Conservation (phyloP, 805 yeast genomes). For the Lipomyces kockii region DNA sequence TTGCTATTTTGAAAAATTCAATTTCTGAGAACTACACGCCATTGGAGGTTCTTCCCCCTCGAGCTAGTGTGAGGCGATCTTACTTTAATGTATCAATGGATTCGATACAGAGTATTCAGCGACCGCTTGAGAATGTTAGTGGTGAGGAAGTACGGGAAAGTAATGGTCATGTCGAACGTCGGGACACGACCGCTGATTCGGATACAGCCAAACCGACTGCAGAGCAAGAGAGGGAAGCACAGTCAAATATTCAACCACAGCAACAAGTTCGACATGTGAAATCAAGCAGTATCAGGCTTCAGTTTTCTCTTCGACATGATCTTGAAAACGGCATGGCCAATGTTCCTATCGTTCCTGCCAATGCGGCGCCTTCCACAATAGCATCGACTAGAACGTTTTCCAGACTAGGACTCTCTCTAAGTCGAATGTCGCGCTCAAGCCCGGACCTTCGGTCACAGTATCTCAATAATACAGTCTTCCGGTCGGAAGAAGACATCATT, state of each 20-base stretch:
- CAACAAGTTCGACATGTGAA: slow-evolving; percentile 4
- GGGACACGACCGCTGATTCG: not conserved
- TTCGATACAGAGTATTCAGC: not conserved
- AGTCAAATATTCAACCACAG: not conserved
- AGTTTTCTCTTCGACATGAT: not conserved
- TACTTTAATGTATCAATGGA: not conserved
- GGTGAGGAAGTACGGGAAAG: not conserved
- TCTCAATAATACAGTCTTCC: slow-evolving; percentile 6
- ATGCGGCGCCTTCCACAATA: not conserved
- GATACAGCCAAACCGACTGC: not conserved
- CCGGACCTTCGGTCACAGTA: slow-evolving; percentile 25
- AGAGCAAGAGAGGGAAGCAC: slow-evolving; percentile 1
- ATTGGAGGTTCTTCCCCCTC: slow-evolving; percentile 1
- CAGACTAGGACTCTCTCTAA: not conserved
- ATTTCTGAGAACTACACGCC: slow-evolving; percentile 3
- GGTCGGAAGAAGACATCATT: not conserved
- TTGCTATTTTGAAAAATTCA: not conserved
- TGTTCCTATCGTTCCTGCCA: not conserved
- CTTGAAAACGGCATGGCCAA: not conserved
- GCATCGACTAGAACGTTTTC: not conserved
- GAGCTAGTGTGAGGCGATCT: slow-evolving; percentile 6
- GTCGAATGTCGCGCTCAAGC: slow-evolving; percentile 22
- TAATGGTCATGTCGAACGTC: not conserved
- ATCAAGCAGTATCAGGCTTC: not conserved
- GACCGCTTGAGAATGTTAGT: not conserved